phyloP scores from a whole-genome alignment of 2,329 filamentous ascomycete genomes.

The Neonectria punicea region DNA sequence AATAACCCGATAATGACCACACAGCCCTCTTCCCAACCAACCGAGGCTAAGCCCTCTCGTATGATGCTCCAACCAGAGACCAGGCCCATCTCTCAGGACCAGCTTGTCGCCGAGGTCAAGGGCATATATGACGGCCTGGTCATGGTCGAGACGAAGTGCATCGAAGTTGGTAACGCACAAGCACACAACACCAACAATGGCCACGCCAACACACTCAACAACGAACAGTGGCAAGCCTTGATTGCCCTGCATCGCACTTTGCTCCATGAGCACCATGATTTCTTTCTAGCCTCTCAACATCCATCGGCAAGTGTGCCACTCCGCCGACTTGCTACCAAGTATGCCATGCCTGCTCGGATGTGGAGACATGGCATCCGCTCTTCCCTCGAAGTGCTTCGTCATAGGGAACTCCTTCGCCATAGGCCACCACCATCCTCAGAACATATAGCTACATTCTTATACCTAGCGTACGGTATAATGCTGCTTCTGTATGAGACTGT shows the following conservation, averaged over 20 bases:
- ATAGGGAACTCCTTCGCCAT: constrained; percentile 74
- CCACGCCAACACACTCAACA: constrained; percentile 57
- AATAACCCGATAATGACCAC: neutral
- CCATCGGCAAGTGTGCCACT: constrained; percentile 78
- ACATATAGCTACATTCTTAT: constrained; percentile 91
- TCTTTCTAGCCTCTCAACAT: constrained; percentile 88
- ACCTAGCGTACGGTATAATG: constrained; percentile 89
- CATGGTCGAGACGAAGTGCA: constrained; percentile 88
- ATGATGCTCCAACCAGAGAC: constrained; percentile 51
- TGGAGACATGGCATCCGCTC: constrained; percentile 93
- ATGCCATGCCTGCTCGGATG: constrained; percentile 92
- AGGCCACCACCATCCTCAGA: constrained; percentile 80
- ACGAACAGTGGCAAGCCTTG: constrained; percentile 85
- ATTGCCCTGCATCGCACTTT: constrained; percentile 85
- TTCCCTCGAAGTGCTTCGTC: constrained; percentile 79
- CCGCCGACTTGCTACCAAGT: constrained; percentile 77
- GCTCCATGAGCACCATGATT: constrained; percentile 71
- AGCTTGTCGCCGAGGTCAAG: constrained; percentile 83
- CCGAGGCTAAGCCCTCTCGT: constrained; percentile 8
- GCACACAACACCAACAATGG: constrained; percentile 51
- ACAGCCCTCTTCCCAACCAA: constrained; percentile 66
- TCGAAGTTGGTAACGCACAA: constrained; percentile 79
- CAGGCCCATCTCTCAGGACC: constrained; percentile 77
- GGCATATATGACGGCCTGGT: constrained; percentile 84
- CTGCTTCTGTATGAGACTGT: constrained; percentile 86